A percentile compares a stretch with the other conserved stretches of the same genome.
Evolutionary conservation across 805 yeast genomes (phyloP).

Genomic region (Wickerhamiella dianesei): DNA sequence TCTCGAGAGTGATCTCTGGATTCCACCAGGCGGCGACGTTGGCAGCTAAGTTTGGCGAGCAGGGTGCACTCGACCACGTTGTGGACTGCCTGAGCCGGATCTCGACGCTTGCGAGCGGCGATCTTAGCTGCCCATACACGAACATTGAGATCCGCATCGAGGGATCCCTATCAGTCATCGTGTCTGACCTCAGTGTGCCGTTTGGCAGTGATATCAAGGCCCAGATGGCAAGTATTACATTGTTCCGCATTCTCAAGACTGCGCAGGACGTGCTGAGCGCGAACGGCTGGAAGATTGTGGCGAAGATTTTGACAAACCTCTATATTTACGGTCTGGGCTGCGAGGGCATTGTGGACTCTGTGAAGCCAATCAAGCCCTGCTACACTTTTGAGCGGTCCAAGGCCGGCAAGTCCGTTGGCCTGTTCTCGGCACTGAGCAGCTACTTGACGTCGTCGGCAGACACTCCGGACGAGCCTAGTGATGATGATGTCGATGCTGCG

Average conservation of each 20-base stretch:
- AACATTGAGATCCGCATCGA: conserved; percentile 28
- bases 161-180: conserved; percentile 46
- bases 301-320: conserved; percentile 47
- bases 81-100: conserved; percentile 53
- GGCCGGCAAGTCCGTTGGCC: conserved; percentile 56
- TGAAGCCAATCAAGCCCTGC: conserved; percentile 53
- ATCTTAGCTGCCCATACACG: conserved; percentile 21
- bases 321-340: conserved; percentile 58
- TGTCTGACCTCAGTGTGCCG: conserved; percentile 66
- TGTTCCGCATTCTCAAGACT: conserved; percentile 61
- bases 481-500: conserved; percentile 81
- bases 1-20: conserved; percentile 74
- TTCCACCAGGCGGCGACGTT: conserved; percentile 74
- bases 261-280: conserved; percentile 34
- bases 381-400: conserved; percentile 46
- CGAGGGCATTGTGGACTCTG: conserved; percentile 31
- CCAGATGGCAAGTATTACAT: conserved; percentile 73
- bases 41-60: conserved; percentile 49
- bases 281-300: conserved; percentile 46
- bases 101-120: conserved; percentile 45
- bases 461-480: conserved; percentile 82
- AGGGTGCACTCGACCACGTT: conserved; percentile 48
- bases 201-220: conserved; percentile 88
- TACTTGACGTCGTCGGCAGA: conserved; percentile 79
- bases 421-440: conserved; percentile 85